Percentiles rank a stretch among this genome's conserved stretches.
Conservation (phyloP, 805 yeast species). For the Sporopachydermia lactativora region DNA sequence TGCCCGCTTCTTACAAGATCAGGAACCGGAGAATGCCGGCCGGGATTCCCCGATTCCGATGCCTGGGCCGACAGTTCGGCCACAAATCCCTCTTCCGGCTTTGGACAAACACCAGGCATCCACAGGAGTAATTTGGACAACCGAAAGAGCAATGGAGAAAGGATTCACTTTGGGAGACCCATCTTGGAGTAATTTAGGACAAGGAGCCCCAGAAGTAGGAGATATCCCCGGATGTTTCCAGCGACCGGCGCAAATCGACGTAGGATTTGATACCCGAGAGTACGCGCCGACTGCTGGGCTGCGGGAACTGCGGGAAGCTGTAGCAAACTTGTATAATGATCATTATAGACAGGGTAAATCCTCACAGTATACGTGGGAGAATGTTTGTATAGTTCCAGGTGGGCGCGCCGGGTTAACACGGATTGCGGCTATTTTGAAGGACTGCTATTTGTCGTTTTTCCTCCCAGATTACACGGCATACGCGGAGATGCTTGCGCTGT, state of each 20-base stretch:
- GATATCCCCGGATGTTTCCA: constrained; percentile 43
- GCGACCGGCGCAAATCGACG: constrained; percentile 33
- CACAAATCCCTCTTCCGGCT: constrained; percentile 38
- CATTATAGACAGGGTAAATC: constrained; percentile 33
- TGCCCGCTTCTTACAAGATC: background rate
- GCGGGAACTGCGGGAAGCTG: constrained; percentile 38
- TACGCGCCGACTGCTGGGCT: constrained; percentile 50
- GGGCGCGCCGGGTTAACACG: constrained; percentile 50
- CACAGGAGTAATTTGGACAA: constrained; percentile 52
- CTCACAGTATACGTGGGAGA: constrained; percentile 44
- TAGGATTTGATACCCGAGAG: constrained; percentile 35
- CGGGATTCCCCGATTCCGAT: constrained; percentile 33
- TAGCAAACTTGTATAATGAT: constrained; percentile 41
- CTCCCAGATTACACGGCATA: constrained; percentile 53
- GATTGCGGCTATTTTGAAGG: constrained; percentile 44
- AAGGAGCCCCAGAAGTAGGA: constrained; percentile 54
- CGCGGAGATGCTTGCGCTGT: constrained; percentile 48
- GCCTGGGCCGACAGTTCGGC: constrained; percentile 31
- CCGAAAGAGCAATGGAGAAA: constrained; percentile 44
- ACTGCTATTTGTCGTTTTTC: constrained; percentile 44
- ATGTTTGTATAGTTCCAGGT: constrained; percentile 51
- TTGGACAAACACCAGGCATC: constrained; percentile 43
- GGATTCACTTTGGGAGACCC: constrained; percentile 30
- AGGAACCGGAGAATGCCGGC: constrained; percentile 5
- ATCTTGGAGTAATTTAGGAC: constrained; percentile 46